Base-by-base conservation (phyloP, 2,329 filamentous ascomycete species). In the Penicillium fuscoglaucum region DNA sequence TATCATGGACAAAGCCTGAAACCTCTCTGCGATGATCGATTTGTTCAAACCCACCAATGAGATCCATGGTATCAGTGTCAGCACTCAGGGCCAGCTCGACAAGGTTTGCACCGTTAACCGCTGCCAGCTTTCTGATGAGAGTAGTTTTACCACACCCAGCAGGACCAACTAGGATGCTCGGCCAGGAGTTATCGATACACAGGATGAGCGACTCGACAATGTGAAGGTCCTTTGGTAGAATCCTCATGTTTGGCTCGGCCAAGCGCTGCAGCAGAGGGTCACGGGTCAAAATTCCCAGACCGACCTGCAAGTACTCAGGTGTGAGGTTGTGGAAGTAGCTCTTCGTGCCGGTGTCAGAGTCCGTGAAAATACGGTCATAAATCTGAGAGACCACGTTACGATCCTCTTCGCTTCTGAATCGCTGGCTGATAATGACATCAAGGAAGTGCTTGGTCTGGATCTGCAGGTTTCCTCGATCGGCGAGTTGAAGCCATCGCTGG, bases 11-110 rank as follows among this genome's bases (percentile, higher is more conserved):
- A 63, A 85, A 80, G n/a, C 80, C 79, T 54, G 89, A 87, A 5
- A 90, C 80, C 61, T 90, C 85, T 55, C 93, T 84, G 52, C 89
- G 82, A 24, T 90, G 87, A 71, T 99, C 95, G 19, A 91, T 87
- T 75, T 99, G 95, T 73, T 99, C 95, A 70, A 96, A 99, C 0
- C 95, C 95, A 69, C 95, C 95, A 57, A 99, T 91, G 56, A 99
- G 85, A 75, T 99, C 95, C 87, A 96, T 96, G 0, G 93, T 93
- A 73, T 99, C 95, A 45, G 96, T 90, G 68, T 99, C 96, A 7
- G 93, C 89, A 71, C 96, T 99, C 77, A 99, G 86, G 0, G 93
- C 87, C 67, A 98, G 90, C 17, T 91, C 89, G 33, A 93, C 84
- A 4, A 98, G 79, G 1, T 86, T 82, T 55, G 89, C 89, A 26